phyloP scores from a whole-genome alignment of 805 yeast species.

The Yarrowia alimentaria region DNA sequence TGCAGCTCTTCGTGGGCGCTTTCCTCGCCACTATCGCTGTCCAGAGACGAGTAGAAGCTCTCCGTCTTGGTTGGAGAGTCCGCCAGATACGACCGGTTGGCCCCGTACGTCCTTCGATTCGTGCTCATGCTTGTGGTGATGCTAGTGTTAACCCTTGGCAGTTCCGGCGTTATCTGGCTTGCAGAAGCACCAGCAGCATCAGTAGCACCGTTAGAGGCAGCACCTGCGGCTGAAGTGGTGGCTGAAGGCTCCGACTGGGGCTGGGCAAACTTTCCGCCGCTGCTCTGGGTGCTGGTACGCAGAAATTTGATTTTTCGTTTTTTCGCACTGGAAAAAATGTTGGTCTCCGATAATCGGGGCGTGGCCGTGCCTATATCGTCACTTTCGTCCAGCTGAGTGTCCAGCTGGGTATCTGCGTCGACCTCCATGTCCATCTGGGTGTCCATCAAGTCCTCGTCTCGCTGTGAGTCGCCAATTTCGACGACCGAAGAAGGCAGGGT shows the following conservation, averaged over 20 bases:
- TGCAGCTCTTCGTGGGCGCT: constrained; percentile 11
- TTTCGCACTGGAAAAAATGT: not conserved
- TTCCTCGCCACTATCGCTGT: constrained; percentile 13
- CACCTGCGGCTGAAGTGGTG: not conserved
- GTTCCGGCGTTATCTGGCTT: no score
- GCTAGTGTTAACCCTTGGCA: not conserved
- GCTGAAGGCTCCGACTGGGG: not conserved
- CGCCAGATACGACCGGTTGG: constrained; percentile 10
- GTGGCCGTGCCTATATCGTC: not conserved
- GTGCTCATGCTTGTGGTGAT: not conserved
- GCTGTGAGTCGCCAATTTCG: not conserved
- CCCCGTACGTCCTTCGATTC: constrained; percentile 6
- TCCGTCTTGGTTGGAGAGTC: constrained; percentile 20
- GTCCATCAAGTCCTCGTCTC: not conserved
- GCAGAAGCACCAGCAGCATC: no score
- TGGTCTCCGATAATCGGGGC: constrained; percentile 5
- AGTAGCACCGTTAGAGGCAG: no score
- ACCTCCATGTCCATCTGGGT: not conserved
- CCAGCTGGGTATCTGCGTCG: not conserved
- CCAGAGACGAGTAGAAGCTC: not conserved
- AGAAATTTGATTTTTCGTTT: constrained; percentile 9
- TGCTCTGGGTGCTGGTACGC: constrained; percentile 5
- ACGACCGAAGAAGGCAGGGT: not conserved
- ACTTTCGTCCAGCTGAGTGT: not conserved
- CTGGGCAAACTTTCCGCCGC: not conserved